phyloP scores from a whole-genome alignment of 164 flowering plant genomes.

The Nelumbo lutea region DNA sequence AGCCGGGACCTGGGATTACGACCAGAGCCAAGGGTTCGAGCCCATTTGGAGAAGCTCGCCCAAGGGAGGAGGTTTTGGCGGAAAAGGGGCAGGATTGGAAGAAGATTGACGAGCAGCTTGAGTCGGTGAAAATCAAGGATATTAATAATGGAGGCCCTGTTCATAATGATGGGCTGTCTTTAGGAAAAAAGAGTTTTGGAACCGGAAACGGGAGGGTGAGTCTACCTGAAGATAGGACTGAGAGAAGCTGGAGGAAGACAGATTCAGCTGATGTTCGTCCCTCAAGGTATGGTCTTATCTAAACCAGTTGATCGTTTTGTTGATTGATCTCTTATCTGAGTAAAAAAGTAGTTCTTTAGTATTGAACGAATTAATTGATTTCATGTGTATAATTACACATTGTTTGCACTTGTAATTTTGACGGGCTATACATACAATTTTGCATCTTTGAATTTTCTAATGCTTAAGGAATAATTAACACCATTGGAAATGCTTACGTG shows the following conservation, averaged over 20 bases:
- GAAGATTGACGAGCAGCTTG: slow-evolving; percentile 86
- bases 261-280: slow-evolving; percentile 26
- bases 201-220: slow-evolving; percentile 35
- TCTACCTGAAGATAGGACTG: slow-evolving; percentile 25
- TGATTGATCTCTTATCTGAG: neutral
- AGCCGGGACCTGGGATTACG: slow-evolving; percentile 10
- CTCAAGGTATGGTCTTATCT: slow-evolving; percentile 24
- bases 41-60: slow-evolving; percentile 94
- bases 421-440: too few relatives aligned
- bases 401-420: too few relatives aligned
- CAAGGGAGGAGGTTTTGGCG: slow-evolving; percentile 91
- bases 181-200: slow-evolving; percentile 44
- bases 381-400: too few relatives aligned
- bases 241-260: slow-evolving; percentile 72
- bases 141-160: slow-evolving; percentile 8
- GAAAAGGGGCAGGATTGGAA: slow-evolving; percentile 95
- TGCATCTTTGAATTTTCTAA: too few relatives aligned
- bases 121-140: slow-evolving; percentile 61
- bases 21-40: slow-evolving; percentile 50
- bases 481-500: too few relatives aligned
- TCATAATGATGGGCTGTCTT: slow-evolving; percentile 18
- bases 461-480: too few relatives aligned
- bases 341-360: neutral
- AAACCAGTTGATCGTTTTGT: neutral
- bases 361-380: neutral